phyloP scores from a whole-genome alignment of 2,329 filamentous ascomycete genomes.

The Coniochaeta sp. region DNA sequence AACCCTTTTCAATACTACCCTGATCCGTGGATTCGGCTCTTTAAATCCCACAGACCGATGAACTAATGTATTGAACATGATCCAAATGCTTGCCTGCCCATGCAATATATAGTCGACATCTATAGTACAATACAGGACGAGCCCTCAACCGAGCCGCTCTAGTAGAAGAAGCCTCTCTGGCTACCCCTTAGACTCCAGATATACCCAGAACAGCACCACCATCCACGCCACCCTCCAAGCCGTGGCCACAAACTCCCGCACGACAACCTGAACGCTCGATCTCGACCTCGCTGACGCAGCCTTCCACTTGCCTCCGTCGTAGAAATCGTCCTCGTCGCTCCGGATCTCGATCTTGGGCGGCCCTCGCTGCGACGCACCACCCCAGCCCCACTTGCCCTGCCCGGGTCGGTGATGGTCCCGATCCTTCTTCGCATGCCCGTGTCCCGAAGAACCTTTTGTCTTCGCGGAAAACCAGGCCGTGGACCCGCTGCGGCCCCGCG shows the following conservation, averaged over 20 bases:
- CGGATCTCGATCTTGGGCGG: slow-evolving; percentile 44
- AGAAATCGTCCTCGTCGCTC: slow-evolving; percentile 33
- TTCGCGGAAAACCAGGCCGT: slow-evolving; percentile 14
- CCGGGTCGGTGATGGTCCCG: slow-evolving; percentile 14
- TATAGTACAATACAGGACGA: not conserved
- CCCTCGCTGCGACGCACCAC: slow-evolving; percentile 23
- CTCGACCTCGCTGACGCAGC: slow-evolving; percentile 16
- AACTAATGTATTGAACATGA: not conserved
- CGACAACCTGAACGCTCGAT: slow-evolving; percentile 38
- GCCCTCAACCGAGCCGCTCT: not conserved
- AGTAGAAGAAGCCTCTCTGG: not conserved
- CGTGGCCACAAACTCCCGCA: slow-evolving; percentile 54
- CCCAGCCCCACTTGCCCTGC: slow-evolving; percentile 36
- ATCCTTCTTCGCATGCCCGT: not conserved
- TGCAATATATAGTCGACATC: not conserved
- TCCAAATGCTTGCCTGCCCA: not conserved
- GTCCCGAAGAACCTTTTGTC: slow-evolving; percentile 13
- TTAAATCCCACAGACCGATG: not conserved
- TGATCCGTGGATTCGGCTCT: no score
- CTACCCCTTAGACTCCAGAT: slow-evolving; percentile 57
- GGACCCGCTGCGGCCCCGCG: slow-evolving; percentile 16
- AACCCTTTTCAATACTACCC: no score
- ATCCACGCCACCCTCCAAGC: slow-evolving; percentile 57
- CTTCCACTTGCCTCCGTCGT: slow-evolving; percentile 33
- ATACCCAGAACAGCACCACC: slow-evolving; percentile 57